Conservation (phyloP, 257 asterid genomes). For the Salvia miltiorrhiza region DNA sequence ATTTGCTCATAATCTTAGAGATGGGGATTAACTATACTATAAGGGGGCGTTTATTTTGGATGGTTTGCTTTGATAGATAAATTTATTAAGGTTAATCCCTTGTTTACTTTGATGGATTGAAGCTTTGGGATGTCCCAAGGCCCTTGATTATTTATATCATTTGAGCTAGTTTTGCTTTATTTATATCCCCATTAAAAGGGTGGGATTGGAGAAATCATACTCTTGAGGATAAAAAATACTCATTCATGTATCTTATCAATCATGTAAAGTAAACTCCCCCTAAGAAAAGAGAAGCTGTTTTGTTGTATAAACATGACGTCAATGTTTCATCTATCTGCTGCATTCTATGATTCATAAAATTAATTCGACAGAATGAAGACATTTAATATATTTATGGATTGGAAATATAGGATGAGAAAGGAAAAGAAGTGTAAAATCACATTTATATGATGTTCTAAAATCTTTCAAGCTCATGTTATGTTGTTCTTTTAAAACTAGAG, state of each 20-base stretch:
- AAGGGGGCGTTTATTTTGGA: too few species aligned
- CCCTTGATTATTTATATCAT: too few species aligned
- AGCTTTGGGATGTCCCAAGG: too few species aligned
- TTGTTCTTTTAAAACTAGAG: not conserved
- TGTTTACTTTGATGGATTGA: too few species aligned
- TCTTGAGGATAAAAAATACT: too few species aligned
- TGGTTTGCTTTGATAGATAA: too few species aligned
- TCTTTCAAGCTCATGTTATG: not conserved
- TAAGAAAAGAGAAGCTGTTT: not conserved
- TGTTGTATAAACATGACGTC: not conserved
- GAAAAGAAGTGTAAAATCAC: not conserved
- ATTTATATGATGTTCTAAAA: not conserved
- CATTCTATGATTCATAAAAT: not conserved
- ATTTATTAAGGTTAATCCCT: too few species aligned
- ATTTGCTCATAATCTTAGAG: not conserved
- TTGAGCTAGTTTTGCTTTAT: too few species aligned
- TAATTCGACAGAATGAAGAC: not conserved
- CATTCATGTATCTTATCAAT: too few species aligned
- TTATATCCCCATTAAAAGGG: too few species aligned
- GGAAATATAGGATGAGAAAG: not conserved
- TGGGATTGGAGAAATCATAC: too few species aligned
- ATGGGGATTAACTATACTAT: not conserved
- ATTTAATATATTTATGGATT: not conserved
- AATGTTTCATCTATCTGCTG: not conserved
- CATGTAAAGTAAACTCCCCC: too few species aligned